phyloP scores from a whole-genome alignment of 2,329 filamentous ascomycete species.

The Epichloe hybrida region DNA sequence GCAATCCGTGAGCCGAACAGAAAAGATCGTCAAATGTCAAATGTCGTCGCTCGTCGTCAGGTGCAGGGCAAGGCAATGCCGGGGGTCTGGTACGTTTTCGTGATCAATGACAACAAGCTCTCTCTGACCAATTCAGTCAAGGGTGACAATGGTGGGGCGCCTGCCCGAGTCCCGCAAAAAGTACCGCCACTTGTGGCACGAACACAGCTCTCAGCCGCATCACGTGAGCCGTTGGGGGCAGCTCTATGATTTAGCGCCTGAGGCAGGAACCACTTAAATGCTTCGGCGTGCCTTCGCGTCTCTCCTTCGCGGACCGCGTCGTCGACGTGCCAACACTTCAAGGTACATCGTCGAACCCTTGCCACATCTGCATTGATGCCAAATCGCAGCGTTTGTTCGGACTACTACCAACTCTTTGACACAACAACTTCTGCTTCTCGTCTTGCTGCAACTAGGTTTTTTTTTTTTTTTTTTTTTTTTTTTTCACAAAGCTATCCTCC shows the following conservation, averaged over 20 bases:
- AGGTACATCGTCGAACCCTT: conserved; percentile 13
- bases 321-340: conserved; percentile 20
- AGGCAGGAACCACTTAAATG: conserved; percentile 24
- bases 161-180: neutral
- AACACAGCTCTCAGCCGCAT: conserved; percentile 3
- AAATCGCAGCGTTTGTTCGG: neutral
- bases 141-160: neutral
- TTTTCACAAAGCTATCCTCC: neutral
- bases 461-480: neutral
- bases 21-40: neutral
- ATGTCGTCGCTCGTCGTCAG: neutral
- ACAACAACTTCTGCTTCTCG: neutral
- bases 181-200: neutral
- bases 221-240: conserved; percentile 15
- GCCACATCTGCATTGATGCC: conserved; percentile 4
- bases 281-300: conserved; percentile 26
- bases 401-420: neutral
- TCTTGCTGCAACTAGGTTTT: neutral
- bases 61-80: neutral
- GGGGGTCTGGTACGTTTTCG: neutral
- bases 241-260: conserved; percentile 11
- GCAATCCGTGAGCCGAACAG: neutral
- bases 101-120: neutral
- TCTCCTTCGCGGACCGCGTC: conserved; percentile 21
- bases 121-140: neutral